These are phyloP conservation scores for Xylaria sp. DNA, from an alignment of 2,329 filamentous ascomycete genomes.

Conservation along the genomic window DNA sequence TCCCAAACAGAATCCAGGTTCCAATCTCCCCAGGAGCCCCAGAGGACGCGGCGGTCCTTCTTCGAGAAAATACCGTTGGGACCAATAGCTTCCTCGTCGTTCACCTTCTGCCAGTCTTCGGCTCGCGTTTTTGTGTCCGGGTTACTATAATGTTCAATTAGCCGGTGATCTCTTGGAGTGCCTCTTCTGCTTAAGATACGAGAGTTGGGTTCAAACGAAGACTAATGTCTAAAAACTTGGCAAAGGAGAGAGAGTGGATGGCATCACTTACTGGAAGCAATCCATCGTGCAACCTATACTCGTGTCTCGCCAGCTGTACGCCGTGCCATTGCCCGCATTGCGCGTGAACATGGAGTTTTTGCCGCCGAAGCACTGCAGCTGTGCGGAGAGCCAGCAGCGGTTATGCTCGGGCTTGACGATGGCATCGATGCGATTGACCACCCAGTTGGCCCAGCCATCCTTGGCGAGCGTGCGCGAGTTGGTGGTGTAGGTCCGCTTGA, in stretches of 20 bases:
- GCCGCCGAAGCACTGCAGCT: constrained; percentile 59
- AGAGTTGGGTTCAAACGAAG: not conserved
- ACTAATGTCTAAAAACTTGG: not conserved
- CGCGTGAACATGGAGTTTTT: constrained; percentile 53
- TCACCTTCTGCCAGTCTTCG: constrained; percentile 55
- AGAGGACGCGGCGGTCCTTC: constrained; percentile 53
- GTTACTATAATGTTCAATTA: constrained; percentile 33
- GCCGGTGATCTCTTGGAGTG: not conserved
- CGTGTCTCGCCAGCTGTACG: constrained; percentile 60
- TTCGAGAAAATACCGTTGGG: constrained; percentile 52
- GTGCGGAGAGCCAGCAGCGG: constrained; percentile 56
- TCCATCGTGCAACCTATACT: constrained; percentile 54
- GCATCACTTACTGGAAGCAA: constrained; percentile 53
- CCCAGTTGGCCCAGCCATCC: constrained; percentile 54
- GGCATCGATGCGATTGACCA: constrained; percentile 51
- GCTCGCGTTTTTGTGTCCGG: constrained; percentile 49
- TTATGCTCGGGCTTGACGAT: constrained; percentile 52
- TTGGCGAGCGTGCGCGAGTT: constrained; percentile 53
- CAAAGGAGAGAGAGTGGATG: not conserved
- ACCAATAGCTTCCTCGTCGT: constrained; percentile 50
- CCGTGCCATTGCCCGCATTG: constrained; percentile 58
- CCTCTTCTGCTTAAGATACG: not conserved
- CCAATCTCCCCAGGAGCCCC: constrained; percentile 54
- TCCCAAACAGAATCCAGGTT: constrained; percentile 52
- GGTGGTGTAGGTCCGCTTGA: constrained; percentile 59